Evolutionary conservation across 768 basidiomycete genomes (phyloP).

Genomic region (Mycena maculata): DNA sequence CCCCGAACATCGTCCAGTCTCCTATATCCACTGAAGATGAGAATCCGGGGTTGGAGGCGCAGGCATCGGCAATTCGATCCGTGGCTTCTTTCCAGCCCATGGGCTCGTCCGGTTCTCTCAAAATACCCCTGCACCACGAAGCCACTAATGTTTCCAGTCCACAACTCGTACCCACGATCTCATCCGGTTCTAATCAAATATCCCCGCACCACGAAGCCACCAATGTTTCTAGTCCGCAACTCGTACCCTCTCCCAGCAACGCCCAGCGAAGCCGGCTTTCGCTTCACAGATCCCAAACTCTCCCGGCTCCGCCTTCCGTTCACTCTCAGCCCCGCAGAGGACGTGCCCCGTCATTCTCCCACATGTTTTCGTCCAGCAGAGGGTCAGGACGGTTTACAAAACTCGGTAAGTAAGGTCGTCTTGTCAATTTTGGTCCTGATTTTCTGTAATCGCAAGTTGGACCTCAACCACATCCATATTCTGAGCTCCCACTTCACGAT

Average conservation of each 20-base stretch:
- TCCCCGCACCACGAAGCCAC: neutral
- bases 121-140: neutral
- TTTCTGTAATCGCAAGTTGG: neutral
- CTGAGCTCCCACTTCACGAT: slow-evolving; percentile 54
- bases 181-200: neutral
- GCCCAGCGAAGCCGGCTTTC: neutral
- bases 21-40: slow-evolving; percentile 36
- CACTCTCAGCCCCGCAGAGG: neutral
- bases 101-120: neutral
- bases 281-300: slow-evolving; percentile 7
- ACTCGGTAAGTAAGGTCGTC: slow-evolving; percentile 9
- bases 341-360: slow-evolving; percentile 24
- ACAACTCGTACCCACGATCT: slow-evolving; percentile 12
- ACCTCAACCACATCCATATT: slow-evolving; percentile 40
- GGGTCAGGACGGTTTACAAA: slow-evolving; percentile 10
- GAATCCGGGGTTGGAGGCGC: slow-evolving; percentile 27
- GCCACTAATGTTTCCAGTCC: neutral
- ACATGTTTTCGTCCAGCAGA: slow-evolving; percentile 26
- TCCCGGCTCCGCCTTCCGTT: neutral
- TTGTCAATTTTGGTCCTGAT: neutral
- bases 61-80: slow-evolving; percentile 28
- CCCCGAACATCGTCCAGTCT: slow-evolving; percentile 40
- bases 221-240: neutral
- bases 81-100: slow-evolving; percentile 26
- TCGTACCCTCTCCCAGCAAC: neutral